Conservation (phyloP, 2,329 filamentous ascomycete genomes). For the Catunica adiposa region DNA sequence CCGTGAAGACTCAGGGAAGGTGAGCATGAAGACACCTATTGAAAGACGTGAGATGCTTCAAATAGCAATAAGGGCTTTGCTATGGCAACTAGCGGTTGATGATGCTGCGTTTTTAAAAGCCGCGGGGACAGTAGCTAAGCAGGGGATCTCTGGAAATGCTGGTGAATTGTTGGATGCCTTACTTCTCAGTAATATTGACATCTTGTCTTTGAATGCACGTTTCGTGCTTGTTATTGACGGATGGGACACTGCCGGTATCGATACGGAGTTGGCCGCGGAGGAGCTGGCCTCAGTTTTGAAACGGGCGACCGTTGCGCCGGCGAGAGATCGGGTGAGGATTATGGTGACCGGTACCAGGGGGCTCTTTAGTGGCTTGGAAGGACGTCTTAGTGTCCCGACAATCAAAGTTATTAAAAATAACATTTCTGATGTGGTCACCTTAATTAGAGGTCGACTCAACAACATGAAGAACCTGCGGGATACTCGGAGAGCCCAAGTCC, state of each 20-base stretch:
- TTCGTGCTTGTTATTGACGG: slow-evolving; percentile 5
- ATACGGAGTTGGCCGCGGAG: not conserved
- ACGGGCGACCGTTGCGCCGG: not conserved
- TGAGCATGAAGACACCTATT: not conserved
- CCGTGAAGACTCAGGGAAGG: not conserved
- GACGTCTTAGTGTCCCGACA: not conserved
- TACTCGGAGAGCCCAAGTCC: not conserved
- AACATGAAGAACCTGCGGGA: slow-evolving; percentile 1
- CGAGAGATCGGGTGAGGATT: not conserved
- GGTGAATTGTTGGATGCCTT: not conserved
- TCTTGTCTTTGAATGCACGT: not conserved
- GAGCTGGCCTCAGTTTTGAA: not conserved
- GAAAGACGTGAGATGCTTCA: not conserved
- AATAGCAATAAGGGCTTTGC: not conserved
- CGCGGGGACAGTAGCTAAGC: not conserved
- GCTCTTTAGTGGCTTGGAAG: not conserved
- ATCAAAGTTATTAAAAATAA: not conserved
- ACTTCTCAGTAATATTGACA: not conserved
- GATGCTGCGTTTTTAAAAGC: slow-evolving; percentile 3
- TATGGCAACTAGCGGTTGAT: not conserved
- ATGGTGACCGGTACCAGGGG: not conserved
- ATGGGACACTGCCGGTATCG: not conserved
- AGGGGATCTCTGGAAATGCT: not conserved
- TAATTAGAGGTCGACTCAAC: not conserved
- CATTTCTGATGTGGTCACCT: not conserved